A percentile compares a stretch with the other conserved stretches of the same genome.
phyloP scores from a whole-genome alignment of 768 basidiomycete species.

The Exsudoporus frostii region DNA sequence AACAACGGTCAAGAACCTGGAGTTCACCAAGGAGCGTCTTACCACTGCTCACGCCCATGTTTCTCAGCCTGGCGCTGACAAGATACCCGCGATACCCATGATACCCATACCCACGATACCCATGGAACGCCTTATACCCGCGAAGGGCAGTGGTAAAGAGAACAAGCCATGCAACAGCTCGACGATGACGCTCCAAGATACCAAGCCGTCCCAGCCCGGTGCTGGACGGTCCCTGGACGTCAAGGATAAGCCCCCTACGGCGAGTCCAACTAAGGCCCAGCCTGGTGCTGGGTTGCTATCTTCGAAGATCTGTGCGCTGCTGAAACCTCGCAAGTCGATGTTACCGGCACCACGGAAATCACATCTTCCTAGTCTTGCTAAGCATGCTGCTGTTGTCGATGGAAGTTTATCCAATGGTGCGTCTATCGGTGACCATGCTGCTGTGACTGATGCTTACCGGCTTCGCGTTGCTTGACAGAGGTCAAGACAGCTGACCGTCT shows the following conservation, averaged over 20 bases:
- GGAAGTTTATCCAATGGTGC: slow-evolving; percentile 3
- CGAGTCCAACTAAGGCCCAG: background rate
- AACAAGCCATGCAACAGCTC: slow-evolving; percentile 4
- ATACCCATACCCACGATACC: slow-evolving; percentile 5
- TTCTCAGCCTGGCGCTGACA: slow-evolving; percentile 7
- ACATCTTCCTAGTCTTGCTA: background rate
- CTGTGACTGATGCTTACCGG: background rate
- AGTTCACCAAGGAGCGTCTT: background rate
- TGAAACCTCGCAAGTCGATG: slow-evolving; percentile 10
- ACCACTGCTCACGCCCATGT: background rate
- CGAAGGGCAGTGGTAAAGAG: slow-evolving; percentile 14
- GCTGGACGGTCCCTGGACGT: background rate
- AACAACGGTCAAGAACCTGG: background rate
- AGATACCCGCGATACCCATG: slow-evolving; percentile 2
- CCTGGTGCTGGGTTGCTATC: background rate
- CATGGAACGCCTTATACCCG: slow-evolving; percentile 1
- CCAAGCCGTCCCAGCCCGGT: background rate
- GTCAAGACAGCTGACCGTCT: slow-evolving; percentile 7
- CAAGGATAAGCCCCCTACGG: background rate
- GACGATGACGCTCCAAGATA: slow-evolving; percentile 2
- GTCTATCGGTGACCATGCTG: background rate
- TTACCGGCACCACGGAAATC: slow-evolving; percentile 9
- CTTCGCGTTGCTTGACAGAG: background rate
- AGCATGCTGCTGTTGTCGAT: background rate
- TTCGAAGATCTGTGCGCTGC: slow-evolving; percentile 2